These are phyloP conservation scores for Amesomyces nigricolor DNA, from an alignment of 2,329 filamentous ascomycete species.

Conservation along the genomic window DNA sequence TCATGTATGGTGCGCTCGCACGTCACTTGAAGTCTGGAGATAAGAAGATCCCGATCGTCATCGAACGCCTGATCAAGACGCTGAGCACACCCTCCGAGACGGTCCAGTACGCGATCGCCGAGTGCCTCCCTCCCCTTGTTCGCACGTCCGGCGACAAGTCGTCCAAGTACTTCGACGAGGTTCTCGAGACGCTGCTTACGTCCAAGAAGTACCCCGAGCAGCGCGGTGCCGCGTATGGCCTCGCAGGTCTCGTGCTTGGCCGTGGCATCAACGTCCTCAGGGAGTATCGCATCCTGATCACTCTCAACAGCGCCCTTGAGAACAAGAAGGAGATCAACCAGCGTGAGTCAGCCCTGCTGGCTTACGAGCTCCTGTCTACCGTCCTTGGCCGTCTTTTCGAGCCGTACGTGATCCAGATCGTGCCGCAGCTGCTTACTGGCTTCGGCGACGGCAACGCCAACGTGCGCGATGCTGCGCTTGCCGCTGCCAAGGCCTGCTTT, in stretches of 20 bases:
- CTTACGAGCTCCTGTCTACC: conserved; percentile 82
- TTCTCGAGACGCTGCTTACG: conserved; percentile 75
- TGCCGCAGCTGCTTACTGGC: conserved; percentile 80
- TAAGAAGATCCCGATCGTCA: conserved; percentile 77
- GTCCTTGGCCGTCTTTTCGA: conserved; percentile 87
- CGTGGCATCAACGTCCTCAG: conserved; percentile 74
- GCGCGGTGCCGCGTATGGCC: conserved; percentile 88
- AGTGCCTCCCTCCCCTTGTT: conserved; percentile 88
- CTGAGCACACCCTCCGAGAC: conserved; percentile 92
- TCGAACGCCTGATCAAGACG: conserved; percentile 78
- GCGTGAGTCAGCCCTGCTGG: conserved; percentile 80
- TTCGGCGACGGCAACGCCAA: conserved; percentile 87
- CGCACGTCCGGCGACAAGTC: conserved; percentile 72
- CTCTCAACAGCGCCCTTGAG: conserved; percentile 75
- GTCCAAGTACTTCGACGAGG: conserved; percentile 70
- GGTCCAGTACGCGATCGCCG: conserved; percentile 92
- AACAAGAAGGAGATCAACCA: conserved; percentile 92
- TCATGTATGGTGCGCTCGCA: conserved; percentile 91
- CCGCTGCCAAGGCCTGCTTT: conserved; percentile 92
- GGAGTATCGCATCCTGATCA: conserved; percentile 80
- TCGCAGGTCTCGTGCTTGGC: conserved; percentile 86
- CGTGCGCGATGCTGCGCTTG: conserved; percentile 87
- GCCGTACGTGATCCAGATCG: conserved; percentile 92
- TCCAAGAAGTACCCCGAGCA: conserved; percentile 90
- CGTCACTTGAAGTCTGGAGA: conserved; percentile 83